A percentile compares a stretch with the other conserved stretches of the same genome.
Conservation (phyloP, 2,329 filamentous ascomycete species). For the Thielaviopsis ethacetica region DNA sequence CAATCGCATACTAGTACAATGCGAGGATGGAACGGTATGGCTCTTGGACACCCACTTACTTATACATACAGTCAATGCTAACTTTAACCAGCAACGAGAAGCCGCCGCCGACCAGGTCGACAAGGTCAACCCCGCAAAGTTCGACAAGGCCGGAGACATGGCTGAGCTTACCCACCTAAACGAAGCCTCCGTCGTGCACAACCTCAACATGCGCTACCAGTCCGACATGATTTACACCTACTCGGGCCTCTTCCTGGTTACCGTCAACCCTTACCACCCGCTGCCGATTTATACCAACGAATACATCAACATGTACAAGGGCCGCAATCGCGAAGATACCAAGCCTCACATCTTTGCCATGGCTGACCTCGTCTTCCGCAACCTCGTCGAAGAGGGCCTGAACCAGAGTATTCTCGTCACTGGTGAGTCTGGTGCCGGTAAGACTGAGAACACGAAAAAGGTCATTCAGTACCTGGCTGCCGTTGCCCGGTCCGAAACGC, state of each 20-base stretch:
- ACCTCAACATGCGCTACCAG: slow-evolving; percentile 87
- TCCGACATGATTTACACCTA: slow-evolving; percentile 97
- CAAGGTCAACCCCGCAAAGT: slow-evolving; percentile 98
- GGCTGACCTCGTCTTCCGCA: slow-evolving; percentile 91
- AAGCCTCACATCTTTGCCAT: slow-evolving; percentile 96
- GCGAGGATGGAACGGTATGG: slow-evolving; percentile 70
- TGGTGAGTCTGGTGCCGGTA: slow-evolving; percentile 92
- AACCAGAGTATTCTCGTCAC: slow-evolving; percentile 98
- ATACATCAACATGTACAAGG: slow-evolving; percentile 97
- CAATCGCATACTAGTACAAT: slow-evolving; percentile 67
- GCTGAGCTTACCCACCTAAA: slow-evolving; percentile 95
- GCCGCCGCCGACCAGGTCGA: slow-evolving; percentile 77
- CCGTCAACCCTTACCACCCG: slow-evolving; percentile 90
- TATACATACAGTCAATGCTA: slow-evolving; percentile 7
- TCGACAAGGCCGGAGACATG: slow-evolving; percentile 99
- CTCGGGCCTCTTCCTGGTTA: slow-evolving; percentile 89
- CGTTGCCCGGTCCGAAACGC: slow-evolving; percentile 70
- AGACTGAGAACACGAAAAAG: slow-evolving; percentile 98
- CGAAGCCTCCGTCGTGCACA: slow-evolving; percentile 94
- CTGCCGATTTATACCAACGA: slow-evolving; percentile 92
- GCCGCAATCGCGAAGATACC: slow-evolving; percentile 77
- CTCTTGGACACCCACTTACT: not conserved
- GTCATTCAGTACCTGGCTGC: slow-evolving; percentile 97
- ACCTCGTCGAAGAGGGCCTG: slow-evolving; percentile 82
- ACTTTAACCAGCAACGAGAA: slow-evolving; percentile 54